Percentiles rank a stretch among this genome's conserved stretches.
Evolutionary conservation across 345 rosid genomes (phyloP).

Genomic region (Toxicodendron radicans): DNA sequence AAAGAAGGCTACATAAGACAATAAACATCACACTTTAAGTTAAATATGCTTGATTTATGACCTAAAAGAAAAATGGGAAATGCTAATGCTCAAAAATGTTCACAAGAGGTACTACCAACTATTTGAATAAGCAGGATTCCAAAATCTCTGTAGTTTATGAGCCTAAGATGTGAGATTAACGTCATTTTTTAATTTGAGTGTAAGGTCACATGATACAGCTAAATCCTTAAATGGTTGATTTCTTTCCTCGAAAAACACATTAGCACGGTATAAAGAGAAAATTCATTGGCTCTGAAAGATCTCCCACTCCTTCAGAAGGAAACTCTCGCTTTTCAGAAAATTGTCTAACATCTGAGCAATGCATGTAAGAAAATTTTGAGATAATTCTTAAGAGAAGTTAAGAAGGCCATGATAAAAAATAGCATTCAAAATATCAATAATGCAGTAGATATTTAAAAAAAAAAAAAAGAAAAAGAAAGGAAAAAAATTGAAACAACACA

Average conservation of each 20-base stretch:
- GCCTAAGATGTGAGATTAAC: neutral
- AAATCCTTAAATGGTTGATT: neutral
- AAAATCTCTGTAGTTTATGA: neutral
- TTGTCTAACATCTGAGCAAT: neutral
- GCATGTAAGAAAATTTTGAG: neutral
- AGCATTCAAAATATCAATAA: neutral
- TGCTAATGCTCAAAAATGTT: neutral
- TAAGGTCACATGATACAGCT: neutral
- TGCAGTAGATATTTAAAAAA: neutral
- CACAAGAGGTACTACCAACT: neutral
- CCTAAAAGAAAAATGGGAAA: neutral
- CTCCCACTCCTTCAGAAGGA: neutral
- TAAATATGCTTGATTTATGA: neutral
- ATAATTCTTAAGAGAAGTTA: neutral
- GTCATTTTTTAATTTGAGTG: neutral
- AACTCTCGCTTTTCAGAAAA: neutral
- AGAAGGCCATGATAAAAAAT: neutral
- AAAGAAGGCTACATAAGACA: neutral
- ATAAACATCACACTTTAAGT: neutral
- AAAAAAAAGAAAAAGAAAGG: neutral
- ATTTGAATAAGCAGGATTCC: neutral
- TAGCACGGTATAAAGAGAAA: neutral
- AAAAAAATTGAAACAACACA: too few species aligned
- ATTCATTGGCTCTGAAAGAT: neutral
- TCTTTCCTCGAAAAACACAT: neutral